Evolutionary conservation across 768 basidiomycete species (phyloP), one percentile per base, ranked within the genome.

Genomic region (Suillus americanus): DNA sequence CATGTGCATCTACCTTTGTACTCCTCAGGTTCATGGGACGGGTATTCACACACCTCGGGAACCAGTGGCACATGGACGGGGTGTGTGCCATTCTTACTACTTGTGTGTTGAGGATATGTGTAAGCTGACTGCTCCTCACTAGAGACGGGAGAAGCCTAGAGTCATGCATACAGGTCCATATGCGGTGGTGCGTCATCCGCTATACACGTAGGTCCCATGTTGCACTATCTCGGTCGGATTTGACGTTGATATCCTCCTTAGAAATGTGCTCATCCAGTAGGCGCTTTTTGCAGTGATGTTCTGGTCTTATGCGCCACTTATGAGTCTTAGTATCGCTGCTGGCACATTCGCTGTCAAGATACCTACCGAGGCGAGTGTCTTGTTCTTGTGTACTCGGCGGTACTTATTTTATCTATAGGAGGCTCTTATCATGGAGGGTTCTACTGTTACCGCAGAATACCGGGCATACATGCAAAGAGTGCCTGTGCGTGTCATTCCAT

Each of bases 221-320:
- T 50, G 6, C 25, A 8, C 16, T 1, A 28, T 28, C 25, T 25
- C 35, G 14, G 14, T 51, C 16, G 9, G 25, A 51, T 51, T 51
- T 70, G 1, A 75, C 73, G 69, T 6, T 51, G 16, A 28, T 8
- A 16, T 33, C 6, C 5, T 60, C 28, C 35, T 35, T 10, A 38
- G 28, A 33, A 18, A 5, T 41, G 18, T 60, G 5, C 28, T 1
- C 38, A 7, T 54, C 4, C 37, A 62, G 3, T 5, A 51, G 9
- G 6, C 3, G 28, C 50, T 51, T 30, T 18, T 28, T 51, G 16
- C 16, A 10, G 16, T 51, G 28, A 51, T 51, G 50, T 51, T 71
- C 35, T 78, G 78, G 78, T 79, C 77, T 33, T 79, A 78, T 64
- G 70, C 70, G 10, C 78, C 78, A 28, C 70, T 79, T 57, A 68